A percentile compares a stretch with the other conserved stretches of the same genome.
Evolutionary conservation across 345 rosid species (phyloP).

Genomic region (Dimocarpus longan): DNA sequence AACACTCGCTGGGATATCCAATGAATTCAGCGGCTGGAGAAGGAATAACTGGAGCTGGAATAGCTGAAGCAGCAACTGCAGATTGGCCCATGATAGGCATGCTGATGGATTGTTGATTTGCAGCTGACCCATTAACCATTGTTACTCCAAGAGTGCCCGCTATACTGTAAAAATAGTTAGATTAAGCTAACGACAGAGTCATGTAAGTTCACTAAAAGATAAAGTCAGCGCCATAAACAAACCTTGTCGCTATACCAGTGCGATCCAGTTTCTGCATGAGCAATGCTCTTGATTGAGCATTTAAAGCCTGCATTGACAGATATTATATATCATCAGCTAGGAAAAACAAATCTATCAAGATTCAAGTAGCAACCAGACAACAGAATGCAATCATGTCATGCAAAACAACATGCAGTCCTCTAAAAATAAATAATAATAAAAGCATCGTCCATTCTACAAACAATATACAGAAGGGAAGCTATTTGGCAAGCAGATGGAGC

Average conservation of each 20-base stretch:
- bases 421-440: neutral
- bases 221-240: constrained; percentile 15
- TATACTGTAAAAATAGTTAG: constrained; percentile 45
- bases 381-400: neutral
- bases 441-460: neutral
- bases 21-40: constrained; percentile 51
- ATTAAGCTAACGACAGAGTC: neutral
- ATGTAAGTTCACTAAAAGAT: constrained; percentile 9
- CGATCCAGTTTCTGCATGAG: constrained; percentile 95
- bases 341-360: constrained; percentile 5
- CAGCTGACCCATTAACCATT: constrained; percentile 58
- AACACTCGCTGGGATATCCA: constrained; percentile 86
- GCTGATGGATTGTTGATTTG: constrained; percentile 48
- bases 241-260: constrained; percentile 80
- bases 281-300: constrained; percentile 87
- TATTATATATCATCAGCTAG: constrained; percentile 18
- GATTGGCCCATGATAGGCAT: constrained; percentile 57
- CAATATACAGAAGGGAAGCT: constrained; percentile 3
- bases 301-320: constrained; percentile 56
- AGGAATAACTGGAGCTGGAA: constrained; percentile 56
- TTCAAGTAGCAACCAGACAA: neutral
- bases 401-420: neutral
- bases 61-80: constrained; percentile 50
- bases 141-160: constrained; percentile 72
- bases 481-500: neutral